These are phyloP conservation scores for Hanseniaspora uvarum DNA, from an alignment of 1,139 yeast genomes.

Conservation along the genomic window DNA sequence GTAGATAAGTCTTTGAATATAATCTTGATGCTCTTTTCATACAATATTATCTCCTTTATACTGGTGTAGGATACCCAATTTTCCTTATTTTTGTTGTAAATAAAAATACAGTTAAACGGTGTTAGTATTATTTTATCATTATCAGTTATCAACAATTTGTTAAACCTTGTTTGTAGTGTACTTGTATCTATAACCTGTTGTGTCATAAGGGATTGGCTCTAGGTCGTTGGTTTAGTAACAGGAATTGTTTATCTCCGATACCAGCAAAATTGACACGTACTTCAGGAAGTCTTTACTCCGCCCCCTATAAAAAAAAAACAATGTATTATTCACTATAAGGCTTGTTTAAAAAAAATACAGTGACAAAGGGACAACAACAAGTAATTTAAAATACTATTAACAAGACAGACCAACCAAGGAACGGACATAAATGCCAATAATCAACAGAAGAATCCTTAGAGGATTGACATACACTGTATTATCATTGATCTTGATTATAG, in stretches of 20 bases:
- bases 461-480: not conserved
- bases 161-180: not conserved
- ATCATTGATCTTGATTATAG: not conserved
- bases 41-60: not conserved
- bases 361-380: not conserved
- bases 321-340: too few species aligned
- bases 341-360: not conserved
- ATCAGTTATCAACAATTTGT: not conserved
- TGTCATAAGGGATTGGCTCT: not conserved
- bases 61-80: conserved; percentile 11
- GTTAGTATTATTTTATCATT: not conserved
- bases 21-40: not conserved
- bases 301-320: not conserved
- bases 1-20: conserved; percentile 3
- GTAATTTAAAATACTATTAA: too few species aligned
- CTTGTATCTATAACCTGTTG: not conserved
- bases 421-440: conserved; percentile 13
- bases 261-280: too few species aligned
- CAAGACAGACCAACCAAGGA: too few species aligned
- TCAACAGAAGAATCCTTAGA: conserved; percentile 15
- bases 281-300: too few species aligned
- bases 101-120: not conserved
- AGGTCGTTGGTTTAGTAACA: not conserved
- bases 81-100: conserved; percentile 1
- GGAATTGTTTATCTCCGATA: too few species aligned